Evolutionary conservation across 2,329 filamentous ascomycete species (phyloP).

Genomic region (Periconia macrospinosa): DNA sequence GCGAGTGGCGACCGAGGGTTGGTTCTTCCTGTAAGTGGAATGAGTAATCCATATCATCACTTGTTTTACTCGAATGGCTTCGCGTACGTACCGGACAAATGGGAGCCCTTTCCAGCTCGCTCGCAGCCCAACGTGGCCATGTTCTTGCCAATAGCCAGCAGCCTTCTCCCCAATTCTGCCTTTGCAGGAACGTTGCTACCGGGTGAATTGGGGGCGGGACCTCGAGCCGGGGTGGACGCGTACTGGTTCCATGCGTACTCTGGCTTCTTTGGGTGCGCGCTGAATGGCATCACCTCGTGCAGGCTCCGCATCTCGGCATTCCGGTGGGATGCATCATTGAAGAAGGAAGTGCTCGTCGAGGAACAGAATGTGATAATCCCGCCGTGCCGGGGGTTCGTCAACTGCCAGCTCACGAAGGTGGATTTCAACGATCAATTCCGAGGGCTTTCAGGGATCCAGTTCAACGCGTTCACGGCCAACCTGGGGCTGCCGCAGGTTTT

Average conservation of each 20-base stretch:
- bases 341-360: slow-evolving; percentile 39
- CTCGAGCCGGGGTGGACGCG: slow-evolving; percentile 44
- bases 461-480: slow-evolving; percentile 49
- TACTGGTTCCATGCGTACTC: slow-evolving; percentile 57
- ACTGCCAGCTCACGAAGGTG: slow-evolving; percentile 49
- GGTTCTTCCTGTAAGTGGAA: slow-evolving; percentile 40
- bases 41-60: slow-evolving; percentile 55
- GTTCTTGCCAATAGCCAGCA: slow-evolving; percentile 45
- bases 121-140: slow-evolving; percentile 53
- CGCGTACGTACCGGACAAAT: slow-evolving; percentile 50
- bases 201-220: slow-evolving; percentile 53
- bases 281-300: slow-evolving; percentile 43
- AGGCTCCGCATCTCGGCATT: slow-evolving; percentile 51
- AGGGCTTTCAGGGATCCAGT: slow-evolving; percentile 51
- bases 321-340: slow-evolving; percentile 41
- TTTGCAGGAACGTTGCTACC: slow-evolving; percentile 40
- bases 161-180: slow-evolving; percentile 26
- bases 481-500: slow-evolving; percentile 44
- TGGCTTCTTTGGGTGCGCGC: slow-evolving; percentile 53
- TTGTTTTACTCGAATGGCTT: slow-evolving; percentile 56
- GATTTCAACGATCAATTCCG: slow-evolving; percentile 44
- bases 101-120: slow-evolving; percentile 48
- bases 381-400: slow-evolving; percentile 43
- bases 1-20: slow-evolving; percentile 30
- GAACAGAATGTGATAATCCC: slow-evolving; percentile 46